phyloP scores from a whole-genome alignment of 176 grass and related monocot genomes.

The Oryza glaberrima region DNA sequence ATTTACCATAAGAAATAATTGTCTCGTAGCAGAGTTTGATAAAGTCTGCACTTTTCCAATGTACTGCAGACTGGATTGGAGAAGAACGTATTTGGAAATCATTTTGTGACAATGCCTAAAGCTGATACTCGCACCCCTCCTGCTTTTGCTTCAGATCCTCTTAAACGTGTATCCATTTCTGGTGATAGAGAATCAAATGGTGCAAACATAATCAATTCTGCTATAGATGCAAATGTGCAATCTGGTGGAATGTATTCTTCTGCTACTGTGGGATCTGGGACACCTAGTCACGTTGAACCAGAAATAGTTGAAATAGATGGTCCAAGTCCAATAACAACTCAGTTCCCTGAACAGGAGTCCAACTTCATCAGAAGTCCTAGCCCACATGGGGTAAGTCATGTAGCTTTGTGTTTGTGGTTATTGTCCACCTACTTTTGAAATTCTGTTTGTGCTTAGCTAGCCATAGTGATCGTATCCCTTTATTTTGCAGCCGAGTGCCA shows the following conservation, averaged over 20 bases:
- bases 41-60: constrained; percentile 38
- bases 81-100: constrained; percentile 99
- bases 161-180: constrained; percentile 54
- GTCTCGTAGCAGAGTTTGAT: constrained; percentile 18
- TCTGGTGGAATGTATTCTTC: constrained; percentile 56
- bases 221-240: constrained; percentile 46
- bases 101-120: constrained; percentile 71
- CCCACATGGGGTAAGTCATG: constrained; percentile 61
- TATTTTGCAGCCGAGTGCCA: constrained; percentile 69
- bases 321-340: constrained; percentile 57
- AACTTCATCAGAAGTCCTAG: constrained; percentile 77
- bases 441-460: background rate
- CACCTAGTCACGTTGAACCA: constrained; percentile 50
- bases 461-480: constrained; percentile 28
- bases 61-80: constrained; percentile 85
- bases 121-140: constrained; percentile 59
- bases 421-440: background rate
- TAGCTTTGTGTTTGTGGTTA: constrained; percentile 11
- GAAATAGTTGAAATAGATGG: constrained; percentile 98
- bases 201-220: constrained; percentile 45
- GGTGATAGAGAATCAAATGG: constrained; percentile 52
- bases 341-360: constrained; percentile 69
- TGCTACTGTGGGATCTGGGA: constrained; percentile 39
- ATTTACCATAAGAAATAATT: constrained; percentile 29
- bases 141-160: constrained; percentile 88